Percentiles rank a stretch among this genome's conserved stretches.
phyloP scores from a whole-genome alignment of 257 asterid species.

The Oldenlandia corymbosa region DNA sequence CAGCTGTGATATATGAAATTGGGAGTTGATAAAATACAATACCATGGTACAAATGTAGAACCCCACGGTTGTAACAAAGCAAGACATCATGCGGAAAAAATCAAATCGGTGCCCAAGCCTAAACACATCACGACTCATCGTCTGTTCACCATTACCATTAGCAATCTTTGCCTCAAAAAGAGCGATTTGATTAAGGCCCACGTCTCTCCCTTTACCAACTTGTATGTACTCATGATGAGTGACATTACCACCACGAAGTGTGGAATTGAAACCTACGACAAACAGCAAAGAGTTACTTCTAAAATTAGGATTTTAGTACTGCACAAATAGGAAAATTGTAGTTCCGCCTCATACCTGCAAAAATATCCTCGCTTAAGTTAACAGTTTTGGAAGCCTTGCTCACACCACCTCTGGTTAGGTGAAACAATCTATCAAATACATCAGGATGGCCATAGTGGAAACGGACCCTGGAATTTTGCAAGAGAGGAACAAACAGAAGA shows the following conservation, averaged over 20 bases:
- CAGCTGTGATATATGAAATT: neutral
- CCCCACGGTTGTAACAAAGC: slow-evolving; percentile 84
- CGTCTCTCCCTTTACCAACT: slow-evolving; percentile 98
- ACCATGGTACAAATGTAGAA: slow-evolving; percentile 90
- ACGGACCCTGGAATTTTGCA: slow-evolving; percentile 69
- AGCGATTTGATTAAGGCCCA: slow-evolving; percentile 94
- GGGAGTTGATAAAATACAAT: slow-evolving; percentile 16
- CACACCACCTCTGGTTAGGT: slow-evolving; percentile 90
- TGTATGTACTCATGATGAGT: slow-evolving; percentile 96
- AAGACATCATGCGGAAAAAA: slow-evolving; percentile 95
- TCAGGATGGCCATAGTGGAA: slow-evolving; percentile 99
- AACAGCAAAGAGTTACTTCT: neutral
- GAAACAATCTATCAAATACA: slow-evolving; percentile 88
- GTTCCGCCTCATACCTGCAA: slow-evolving; percentile 65
- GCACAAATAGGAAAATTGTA: slow-evolving; percentile 6
- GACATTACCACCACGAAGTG: slow-evolving; percentile 94
- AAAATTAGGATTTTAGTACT: neutral
- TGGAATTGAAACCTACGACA: slow-evolving; percentile 83
- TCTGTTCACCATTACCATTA: slow-evolving; percentile 94
- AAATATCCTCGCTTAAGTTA: slow-evolving; percentile 96
- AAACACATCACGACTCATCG: slow-evolving; percentile 88
- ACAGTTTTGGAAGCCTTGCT: slow-evolving; percentile 91
- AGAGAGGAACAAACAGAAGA: slow-evolving; percentile 17
- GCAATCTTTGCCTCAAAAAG: slow-evolving; percentile 91
- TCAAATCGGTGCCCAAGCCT: slow-evolving; percentile 96